Base-by-base conservation (phyloP, 2,329 filamentous ascomycete species). In the Botryotinia narcissicola region DNA sequence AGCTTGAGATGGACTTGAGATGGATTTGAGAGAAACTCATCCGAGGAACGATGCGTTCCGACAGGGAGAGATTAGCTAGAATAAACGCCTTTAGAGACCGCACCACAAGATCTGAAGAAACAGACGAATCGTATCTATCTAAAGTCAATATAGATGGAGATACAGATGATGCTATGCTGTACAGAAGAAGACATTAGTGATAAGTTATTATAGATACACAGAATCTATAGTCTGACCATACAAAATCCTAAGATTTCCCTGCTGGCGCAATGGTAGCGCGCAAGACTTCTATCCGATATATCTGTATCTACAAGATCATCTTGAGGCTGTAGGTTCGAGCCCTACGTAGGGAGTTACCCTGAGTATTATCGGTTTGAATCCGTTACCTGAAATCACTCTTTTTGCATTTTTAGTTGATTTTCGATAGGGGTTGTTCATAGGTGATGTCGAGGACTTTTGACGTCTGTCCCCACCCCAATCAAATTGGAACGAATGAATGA, bases 151-250 rank as follows among this genome's bases (percentile, higher is more conserved):
- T n/a, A n/a, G 48, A 54, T 54, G 25, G 5, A n/a, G 5, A n/a
- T n/a, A n/a, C 16, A 5, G 25, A 54, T 54, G 48, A n/a, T 54
- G 12, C 25, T 54, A 6, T 54, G 2, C 25, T n/a, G 12, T n/a
- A n/a, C 20, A 12, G 25, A 7, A 2, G 6, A 16, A 14, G 4
- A 10, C 12, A 51, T 12, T 14, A 16, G 0, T 14, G 0, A 4
- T 0, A 1, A 4, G 5, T 1, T 7, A 2, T 32, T 1, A 8
- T 29, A 54, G 29, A 22, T n/a, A 4, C 0, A 0, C 3, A 40
- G 12, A 54, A 29, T 7, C 0, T 0, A 0, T 0, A 0, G 1
- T 0, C 0, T 1, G 0, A 20, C 2, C 25, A 67, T 67, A 37
- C 14, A 54, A 67, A 12, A 67, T 54, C 32, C 29, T 1, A 54